Evolutionary conservation across 257 asterid species (phyloP), one percentile per base, ranked within the genome.

Genomic region (Gardenia jasminoides): DNA sequence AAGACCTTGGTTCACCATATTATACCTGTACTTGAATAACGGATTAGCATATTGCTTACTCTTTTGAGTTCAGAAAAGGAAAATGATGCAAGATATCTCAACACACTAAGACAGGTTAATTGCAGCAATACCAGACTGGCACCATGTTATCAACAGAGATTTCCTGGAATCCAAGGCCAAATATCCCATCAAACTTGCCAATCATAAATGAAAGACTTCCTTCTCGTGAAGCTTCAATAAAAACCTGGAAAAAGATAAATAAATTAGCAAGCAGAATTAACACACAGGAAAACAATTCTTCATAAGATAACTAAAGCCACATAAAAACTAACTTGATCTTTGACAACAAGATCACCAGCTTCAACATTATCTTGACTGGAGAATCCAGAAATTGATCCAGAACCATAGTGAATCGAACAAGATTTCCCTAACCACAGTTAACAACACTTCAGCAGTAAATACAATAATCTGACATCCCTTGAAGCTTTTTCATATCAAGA

Each of bases 111-210:
- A 70, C 46, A 64, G 66, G 48, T 28, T 30, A 26, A 44, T 44
- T 48, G 64, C 67, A 46, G 43, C 65, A 72, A 68, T 89, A 95
- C 99, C 99, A 95, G 87, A 95, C 91, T 22, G 99, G 97, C 54
- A 89, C 94, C 70, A 84, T 88, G 85, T 93, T 81, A 2, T 93
- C 97, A 80, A 88, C 97, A 47, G 98, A 82, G 80, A 93, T 92
- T 85, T 95, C 98, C 85, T 90, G 97, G 90, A 95, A 93, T 65
- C 97, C 99, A 61, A 95, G 99, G 67, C 99, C 99, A 36, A 95
- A 87, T 71, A 95, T 88, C 66, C 99, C 99, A 83, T 95, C 99
- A 80, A 95, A 95, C 83, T 92, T 92, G 36, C 90, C 91, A 26
- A 95, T 33, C 78, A 91, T 80, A 85, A 95, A 95, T 74, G 96